phyloP scores from a whole-genome alignment of 208 protist genomes.

The Trypanosomatidae sp. region DNA sequence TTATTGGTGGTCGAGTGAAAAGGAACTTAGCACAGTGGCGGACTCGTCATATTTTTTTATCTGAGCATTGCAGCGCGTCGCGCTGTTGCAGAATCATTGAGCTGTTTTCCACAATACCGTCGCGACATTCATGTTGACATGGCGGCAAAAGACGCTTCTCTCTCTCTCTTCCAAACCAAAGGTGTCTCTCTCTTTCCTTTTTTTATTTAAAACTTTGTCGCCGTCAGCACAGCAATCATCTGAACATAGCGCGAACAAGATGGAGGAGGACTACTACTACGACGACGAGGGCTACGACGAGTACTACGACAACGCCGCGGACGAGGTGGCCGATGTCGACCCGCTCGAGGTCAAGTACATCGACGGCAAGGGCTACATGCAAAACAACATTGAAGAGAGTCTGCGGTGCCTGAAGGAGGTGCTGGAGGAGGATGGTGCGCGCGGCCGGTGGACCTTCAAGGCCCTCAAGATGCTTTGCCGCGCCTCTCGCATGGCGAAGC shows the following conservation, averaged over 20 bases:
- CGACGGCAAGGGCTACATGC: constrained; percentile 78
- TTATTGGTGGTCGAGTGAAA: no score
- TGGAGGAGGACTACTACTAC: constrained; percentile 67
- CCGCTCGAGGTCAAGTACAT: constrained; percentile 88
- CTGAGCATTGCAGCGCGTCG: no score
- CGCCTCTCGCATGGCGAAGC: constrained; percentile 52
- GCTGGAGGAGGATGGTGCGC: constrained; percentile 67
- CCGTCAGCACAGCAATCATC: neutral
- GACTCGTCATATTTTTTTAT: no score
- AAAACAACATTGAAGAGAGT: constrained; percentile 71
- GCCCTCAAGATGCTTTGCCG: constrained; percentile 93
- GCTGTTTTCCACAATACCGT: neutral
- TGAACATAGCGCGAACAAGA: neutral
- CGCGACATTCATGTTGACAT: neutral
- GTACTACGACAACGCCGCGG: constrained; percentile 62
- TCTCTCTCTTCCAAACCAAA: neutral
- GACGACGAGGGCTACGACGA: constrained; percentile 82
- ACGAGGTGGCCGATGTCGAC: constrained; percentile 51
- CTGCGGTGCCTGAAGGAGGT: constrained; percentile 73
- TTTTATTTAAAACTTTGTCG: neutral
- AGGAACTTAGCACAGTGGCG: no score
- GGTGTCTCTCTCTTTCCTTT: neutral
- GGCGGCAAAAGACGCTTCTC: neutral
- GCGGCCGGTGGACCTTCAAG: constrained; percentile 94
- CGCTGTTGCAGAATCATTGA: neutral